Evolutionary conservation across 306 rosid genomes (phyloP), one percentile per base, ranked within the genome.

Genomic region (Gastrolobium villosum): DNA sequence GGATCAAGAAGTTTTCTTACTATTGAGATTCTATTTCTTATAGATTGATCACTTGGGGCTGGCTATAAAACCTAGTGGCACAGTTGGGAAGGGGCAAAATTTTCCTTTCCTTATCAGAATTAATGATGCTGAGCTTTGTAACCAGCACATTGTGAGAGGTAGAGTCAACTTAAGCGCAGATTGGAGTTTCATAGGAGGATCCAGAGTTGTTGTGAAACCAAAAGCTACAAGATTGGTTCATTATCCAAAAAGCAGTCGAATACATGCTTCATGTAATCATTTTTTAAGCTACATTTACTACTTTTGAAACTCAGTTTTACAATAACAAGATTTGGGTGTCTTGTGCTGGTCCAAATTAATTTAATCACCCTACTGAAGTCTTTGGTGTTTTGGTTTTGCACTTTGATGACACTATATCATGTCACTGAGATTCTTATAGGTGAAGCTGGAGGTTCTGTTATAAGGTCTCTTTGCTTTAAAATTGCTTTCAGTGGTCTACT

Each of bases 151-250:
- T 76, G 50, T 68, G 50, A 59, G 75, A 43, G 55, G 57, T 44
- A 74, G 85, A 64, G 73, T 72, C 77, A 62, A 73, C 77, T 63
- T 53, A 54, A 66, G 30, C 0, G 72, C 82, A 60, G 84, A 87
- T 79, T 91, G 98, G 99, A 89, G 94, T 87, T 95, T 92, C 89
- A 59, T 77, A 40, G 87, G 91, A 82, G 99, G 99, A 72, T 89
- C 94, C 78, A 91, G 65, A 75, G 53, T 92, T 81, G 14, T 57
- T 57, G 6, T 67, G 36, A 86, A 82, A 77, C 94, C 98, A 37
- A 87, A 89, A 72, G 75, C 78, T 82, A 83, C 82, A 63, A 79
- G 62, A 82, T 50, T 76, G 70, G 70, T 77, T 82, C 78, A 37
- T 26, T 49, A 57, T 83, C 77, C 43, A 70, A 92, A 81, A 83